Base-by-base conservation (phyloP, 164 flowering plant species). In the Chloranthus sessilifolius region DNA sequence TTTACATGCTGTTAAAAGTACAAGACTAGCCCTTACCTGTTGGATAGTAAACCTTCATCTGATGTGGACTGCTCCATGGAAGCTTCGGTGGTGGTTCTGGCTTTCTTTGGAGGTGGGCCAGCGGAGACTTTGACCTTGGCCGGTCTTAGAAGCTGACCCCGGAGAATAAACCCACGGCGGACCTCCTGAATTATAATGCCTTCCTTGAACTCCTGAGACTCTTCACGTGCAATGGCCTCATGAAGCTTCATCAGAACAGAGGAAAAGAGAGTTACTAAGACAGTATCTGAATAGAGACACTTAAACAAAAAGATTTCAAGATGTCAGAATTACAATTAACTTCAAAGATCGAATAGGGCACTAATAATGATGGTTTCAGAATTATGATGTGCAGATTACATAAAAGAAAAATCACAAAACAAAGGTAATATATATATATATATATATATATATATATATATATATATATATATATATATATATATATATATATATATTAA, bases 91-190 rank as follows among this genome's bases (percentile, higher is more conserved):
- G 40, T 40, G 11, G 40, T 15, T 1, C 72, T 29, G 26, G 66
- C 64, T 55, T 77, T 75, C 68, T 65, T 67, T 7, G 52, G 62
- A 17, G 87, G 90, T n/a, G 90, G 85, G 12, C 97, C 97, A 12
- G 84, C 46, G 19, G 97, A 92, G 49, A 92, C 95, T 59, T 82
- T 92, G 35, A 92, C 99, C 73, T 58, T 82, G 54, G 99, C 95
- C 27, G 97, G 91, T 78, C 95, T 81, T 25, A 92, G 58, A 61
- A 92, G 70, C 37, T 77, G 79, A 45, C 72, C 83, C 30, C 87
- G 80, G 37, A 92, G 84, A 35, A 72, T 48, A 68, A 92, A 92
- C 4, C 99, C 97, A 10, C 97, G 84, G 0, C 79, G 69, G 26
- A 78, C 36, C 74, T 92, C 99, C 60, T 86, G 67, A 30, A 59